Base-by-base conservation (phyloP, 305 asterid genomes). In the Ajuga reptans region DNA sequence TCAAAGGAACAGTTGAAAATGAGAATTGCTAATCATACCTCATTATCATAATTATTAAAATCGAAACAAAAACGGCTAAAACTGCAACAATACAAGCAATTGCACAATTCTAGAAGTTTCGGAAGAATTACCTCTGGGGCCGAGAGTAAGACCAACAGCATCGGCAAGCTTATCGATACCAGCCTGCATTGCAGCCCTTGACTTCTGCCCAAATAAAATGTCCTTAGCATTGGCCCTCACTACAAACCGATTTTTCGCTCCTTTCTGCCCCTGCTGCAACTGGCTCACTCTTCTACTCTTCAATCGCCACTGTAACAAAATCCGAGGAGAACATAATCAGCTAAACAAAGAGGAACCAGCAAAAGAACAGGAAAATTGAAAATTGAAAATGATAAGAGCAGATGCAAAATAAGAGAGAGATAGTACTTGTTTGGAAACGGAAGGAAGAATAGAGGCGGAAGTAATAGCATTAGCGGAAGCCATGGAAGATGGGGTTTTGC, bases 101-200 rank as follows among this genome's bases (percentile, higher is more conserved):
- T 7, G 21, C 7, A 37, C 11, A 73, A 6, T 63, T 46, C 0
- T 3, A 51, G 47, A 50, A 54, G 11, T 12, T 9, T 11, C 11
- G 51, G 15, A 60, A 66, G 36, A 54, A 71, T 67, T 80, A 93
- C 99, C 97, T 75, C 97, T 86, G 50, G 99, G 99, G 31, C 99
- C 99, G 66, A 93, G 95, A 24, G 99, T 91, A 27, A 93, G 95
- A 3, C 91, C 97, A 53, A 93, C 99, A 27, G 88, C 96, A 76
- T 91, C 95, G 10, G 97, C 96, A 5, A 93, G 95, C 83, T 93
- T 93, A 71, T 91, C 97, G 4, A 93, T 93, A 6, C 99, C 99
- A 17, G 93, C 81, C 74, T 87, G 97, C 85, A 87, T 83, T 7
- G 95, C 92, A 51, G 83, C 51, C 86, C 96, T 85, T 12, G 99